Evolutionary conservation across 768 basidiomycete genomes (phyloP).

Genomic region (Xerocomus spinulosus): DNA sequence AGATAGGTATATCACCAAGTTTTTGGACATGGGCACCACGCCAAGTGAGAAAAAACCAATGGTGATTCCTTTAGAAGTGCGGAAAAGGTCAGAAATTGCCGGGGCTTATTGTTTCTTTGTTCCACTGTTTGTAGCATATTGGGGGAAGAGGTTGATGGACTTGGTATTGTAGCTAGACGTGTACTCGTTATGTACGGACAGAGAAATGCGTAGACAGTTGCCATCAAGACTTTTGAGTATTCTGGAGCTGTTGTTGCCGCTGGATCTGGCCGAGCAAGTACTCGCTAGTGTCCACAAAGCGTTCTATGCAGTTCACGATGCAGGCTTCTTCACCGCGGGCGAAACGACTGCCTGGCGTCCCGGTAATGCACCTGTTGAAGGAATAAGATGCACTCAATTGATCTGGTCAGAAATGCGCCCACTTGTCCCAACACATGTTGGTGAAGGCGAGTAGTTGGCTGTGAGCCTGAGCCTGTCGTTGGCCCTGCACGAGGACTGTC

Average conservation of each 20-base stretch:
- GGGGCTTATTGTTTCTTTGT: slow-evolving; percentile 70
- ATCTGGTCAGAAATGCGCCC: slow-evolving; percentile 24
- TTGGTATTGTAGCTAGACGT: slow-evolving; percentile 16
- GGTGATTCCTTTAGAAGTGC: slow-evolving; percentile 59
- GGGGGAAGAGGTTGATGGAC: slow-evolving; percentile 39
- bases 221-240: slow-evolving; percentile 21
- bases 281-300: slow-evolving; percentile 84
- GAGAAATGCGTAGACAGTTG: neutral
- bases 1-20: slow-evolving; percentile 70
- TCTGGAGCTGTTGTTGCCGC: slow-evolving; percentile 47
- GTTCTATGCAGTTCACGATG: slow-evolving; percentile 83
- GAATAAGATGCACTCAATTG: slow-evolving; percentile 3
- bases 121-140: slow-evolving; percentile 49
- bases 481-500: slow-evolving; percentile 72
- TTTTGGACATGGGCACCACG: slow-evolving; percentile 51
- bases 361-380: slow-evolving; percentile 66
- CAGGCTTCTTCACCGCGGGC: slow-evolving; percentile 77
- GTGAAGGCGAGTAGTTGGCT: slow-evolving; percentile 73
- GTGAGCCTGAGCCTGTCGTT: slow-evolving; percentile 78
- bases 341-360: slow-evolving; percentile 73
- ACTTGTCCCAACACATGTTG: slow-evolving; percentile 92
- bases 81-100: slow-evolving; percentile 49
- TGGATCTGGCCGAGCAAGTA: slow-evolving; percentile 71
- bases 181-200: slow-evolving; percentile 9
- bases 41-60: slow-evolving; percentile 30